These are phyloP conservation scores for Metarhizium sp. DNA, from an alignment of 2,329 filamentous ascomycete genomes.

Conservation along the genomic window DNA sequence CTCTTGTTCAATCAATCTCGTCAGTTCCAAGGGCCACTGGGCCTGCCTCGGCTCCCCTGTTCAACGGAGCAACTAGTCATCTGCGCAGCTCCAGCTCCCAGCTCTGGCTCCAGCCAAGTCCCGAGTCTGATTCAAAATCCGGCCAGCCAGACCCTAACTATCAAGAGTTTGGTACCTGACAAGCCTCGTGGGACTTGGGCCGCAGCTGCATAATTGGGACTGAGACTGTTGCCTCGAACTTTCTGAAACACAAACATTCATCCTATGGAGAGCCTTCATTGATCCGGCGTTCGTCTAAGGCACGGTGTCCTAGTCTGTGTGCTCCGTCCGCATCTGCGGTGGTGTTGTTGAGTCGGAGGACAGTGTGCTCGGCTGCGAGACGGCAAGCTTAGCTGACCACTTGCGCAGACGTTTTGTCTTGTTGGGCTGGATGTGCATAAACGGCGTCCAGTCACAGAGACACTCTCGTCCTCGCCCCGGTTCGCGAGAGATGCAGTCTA, in stretches of 20 bases:
- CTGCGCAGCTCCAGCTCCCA: neutral
- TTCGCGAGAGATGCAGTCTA: neutral
- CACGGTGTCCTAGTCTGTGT: neutral
- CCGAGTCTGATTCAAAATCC: too few species aligned
- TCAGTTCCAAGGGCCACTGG: neutral
- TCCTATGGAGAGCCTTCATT: neutral
- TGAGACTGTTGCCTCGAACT: neutral
- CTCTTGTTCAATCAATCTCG: neutral
- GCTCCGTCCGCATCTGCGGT: neutral
- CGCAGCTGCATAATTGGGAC: slow-evolving; percentile 1
- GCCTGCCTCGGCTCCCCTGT: neutral
- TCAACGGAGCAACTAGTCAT: neutral
- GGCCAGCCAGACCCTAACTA: neutral
- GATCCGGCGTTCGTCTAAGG: neutral
- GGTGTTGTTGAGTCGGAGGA: neutral
- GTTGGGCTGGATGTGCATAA: too few species aligned
- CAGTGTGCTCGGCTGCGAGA: too few species aligned
- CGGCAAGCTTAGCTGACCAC: too few species aligned
- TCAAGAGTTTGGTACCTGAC: slow-evolving; percentile 2
- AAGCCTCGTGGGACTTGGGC: slow-evolving; percentile 5
- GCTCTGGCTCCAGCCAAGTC: neutral
- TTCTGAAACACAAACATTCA: neutral
- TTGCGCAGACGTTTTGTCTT: too few species aligned
- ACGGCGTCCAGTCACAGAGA: too few species aligned
- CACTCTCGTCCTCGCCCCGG: neutral